phyloP scores from a whole-genome alignment of 2,329 filamentous ascomycete species.

The Sporothrix pseudoabietina region DNA sequence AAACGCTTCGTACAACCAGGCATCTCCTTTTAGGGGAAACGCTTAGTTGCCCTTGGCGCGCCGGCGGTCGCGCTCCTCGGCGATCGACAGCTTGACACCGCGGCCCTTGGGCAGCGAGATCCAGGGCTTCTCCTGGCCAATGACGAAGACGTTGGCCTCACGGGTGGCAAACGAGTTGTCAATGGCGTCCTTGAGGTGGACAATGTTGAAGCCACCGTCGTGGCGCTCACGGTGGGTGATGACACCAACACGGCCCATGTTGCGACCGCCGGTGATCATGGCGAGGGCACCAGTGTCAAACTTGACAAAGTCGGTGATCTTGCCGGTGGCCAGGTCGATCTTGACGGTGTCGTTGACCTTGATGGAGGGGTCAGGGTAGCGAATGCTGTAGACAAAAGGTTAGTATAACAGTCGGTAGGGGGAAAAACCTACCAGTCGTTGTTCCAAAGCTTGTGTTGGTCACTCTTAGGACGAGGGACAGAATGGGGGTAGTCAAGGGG shows the following conservation, averaged over 20 bases:
- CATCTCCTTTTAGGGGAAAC: background rate
- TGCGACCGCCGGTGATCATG: slow-evolving; percentile 99
- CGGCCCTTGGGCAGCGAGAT: slow-evolving; percentile 99
- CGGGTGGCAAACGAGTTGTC: slow-evolving; percentile 99
- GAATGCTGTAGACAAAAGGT: slow-evolving; percentile 68
- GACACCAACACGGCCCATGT: slow-evolving; percentile 99
- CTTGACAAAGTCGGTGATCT: slow-evolving; percentile 97
- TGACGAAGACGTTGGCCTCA: slow-evolving; percentile 99
- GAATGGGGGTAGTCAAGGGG: background rate
- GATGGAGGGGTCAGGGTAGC: slow-evolving; percentile 96
- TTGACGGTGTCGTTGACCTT: slow-evolving; percentile 99
- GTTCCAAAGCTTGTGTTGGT: slow-evolving; percentile 35
- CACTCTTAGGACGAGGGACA: slow-evolving; percentile 36
- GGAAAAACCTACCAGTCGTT: slow-evolving; percentile 58
- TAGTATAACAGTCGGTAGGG: slow-evolving; percentile 40
- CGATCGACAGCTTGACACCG: slow-evolving; percentile 99
- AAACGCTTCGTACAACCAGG: background rate
- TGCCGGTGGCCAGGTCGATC: slow-evolving; percentile 95
- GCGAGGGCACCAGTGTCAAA: slow-evolving; percentile 98
- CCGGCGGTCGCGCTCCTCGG: slow-evolving; percentile 98
- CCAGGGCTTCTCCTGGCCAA: slow-evolving; percentile 98
- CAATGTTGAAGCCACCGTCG: slow-evolving; percentile 99
- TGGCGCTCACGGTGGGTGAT: slow-evolving; percentile 99
- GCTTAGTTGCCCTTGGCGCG: slow-evolving; percentile 64
- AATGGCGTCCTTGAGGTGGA: slow-evolving; percentile 99